Conservation (phyloP, 108 stramenopile genomes). For the Cyclotella baltica region DNA sequence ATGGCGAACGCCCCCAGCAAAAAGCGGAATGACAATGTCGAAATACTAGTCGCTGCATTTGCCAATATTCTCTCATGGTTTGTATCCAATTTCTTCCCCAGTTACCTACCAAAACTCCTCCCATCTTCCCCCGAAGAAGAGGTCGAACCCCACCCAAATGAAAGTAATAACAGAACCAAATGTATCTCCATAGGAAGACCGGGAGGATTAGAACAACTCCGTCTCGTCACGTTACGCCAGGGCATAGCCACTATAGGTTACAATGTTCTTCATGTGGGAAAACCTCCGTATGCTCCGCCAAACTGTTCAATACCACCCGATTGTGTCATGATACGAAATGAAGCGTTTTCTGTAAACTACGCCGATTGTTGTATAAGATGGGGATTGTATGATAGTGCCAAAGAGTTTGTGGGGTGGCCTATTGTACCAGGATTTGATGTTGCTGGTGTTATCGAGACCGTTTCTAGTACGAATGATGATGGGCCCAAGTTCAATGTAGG, state of each 20-base stretch:
- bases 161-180: slow-evolving; percentile 40
- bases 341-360: slow-evolving; percentile 84
- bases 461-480: slow-evolving; percentile 27
- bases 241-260: slow-evolving; percentile 83
- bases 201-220: slow-evolving; percentile 84
- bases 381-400: slow-evolving; percentile 90
- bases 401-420: slow-evolving; percentile 89
- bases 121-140: slow-evolving; percentile 63
- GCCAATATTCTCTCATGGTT: slow-evolving; percentile 84
- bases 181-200: slow-evolving; percentile 86
- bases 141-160: background rate
- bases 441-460: slow-evolving; percentile 70
- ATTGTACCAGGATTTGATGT: slow-evolving; percentile 93
- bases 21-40: slow-evolving; percentile 19
- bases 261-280: slow-evolving; percentile 61
- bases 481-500: slow-evolving; percentile 54
- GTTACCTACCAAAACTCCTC: slow-evolving; percentile 56
- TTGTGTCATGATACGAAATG: slow-evolving; percentile 67
- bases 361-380: slow-evolving; percentile 89
- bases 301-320: slow-evolving; percentile 40
- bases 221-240: slow-evolving; percentile 63
- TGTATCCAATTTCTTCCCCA: slow-evolving; percentile 64
- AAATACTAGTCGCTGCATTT: slow-evolving; percentile 64
- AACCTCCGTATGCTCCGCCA: slow-evolving; percentile 48
- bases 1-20: background rate